A percentile compares a stretch with the other conserved stretches of the same genome.
Evolutionary conservation across 2,329 filamentous ascomycete species (phyloP).

Genomic region (Ceratocystis papillata): DNA sequence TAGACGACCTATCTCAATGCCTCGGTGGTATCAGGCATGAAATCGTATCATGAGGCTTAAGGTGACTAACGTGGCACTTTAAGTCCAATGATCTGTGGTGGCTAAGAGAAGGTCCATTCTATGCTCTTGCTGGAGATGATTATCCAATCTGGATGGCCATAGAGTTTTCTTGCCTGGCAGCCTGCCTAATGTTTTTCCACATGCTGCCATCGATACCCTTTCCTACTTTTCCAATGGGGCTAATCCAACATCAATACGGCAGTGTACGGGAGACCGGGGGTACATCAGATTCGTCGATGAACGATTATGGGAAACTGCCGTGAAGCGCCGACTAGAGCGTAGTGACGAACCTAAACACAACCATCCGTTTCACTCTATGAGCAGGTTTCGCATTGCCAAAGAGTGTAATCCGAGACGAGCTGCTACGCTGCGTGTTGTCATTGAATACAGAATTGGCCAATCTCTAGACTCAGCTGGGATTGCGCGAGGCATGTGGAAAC

Average conservation of each 20-base stretch:
- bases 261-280: conserved; percentile 21
- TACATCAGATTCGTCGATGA: conserved; percentile 19
- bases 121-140: conserved; percentile 25
- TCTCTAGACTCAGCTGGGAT: conserved; percentile 23
- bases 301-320: conserved; percentile 24
- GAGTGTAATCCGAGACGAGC: conserved; percentile 18
- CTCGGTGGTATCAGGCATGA: conserved; percentile 18
- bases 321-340: conserved; percentile 23
- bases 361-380: conserved; percentile 19
- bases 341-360: conserved; percentile 22
- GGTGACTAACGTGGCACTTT: conserved; percentile 24
- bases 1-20: conserved; percentile 21
- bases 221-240: too few species aligned
- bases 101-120: conserved; percentile 22
- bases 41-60: conserved; percentile 21
- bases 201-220: conserved; percentile 23
- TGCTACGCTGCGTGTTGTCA: conserved; percentile 25
- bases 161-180: conserved; percentile 25
- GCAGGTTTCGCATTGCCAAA: conserved; percentile 23
- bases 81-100: conserved; percentile 25
- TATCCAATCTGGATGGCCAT: conserved; percentile 20
- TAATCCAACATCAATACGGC: conserved; percentile 9
- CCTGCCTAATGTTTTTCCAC: conserved; percentile 25
- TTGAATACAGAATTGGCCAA: conserved; percentile 24
- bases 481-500: conserved; percentile 23